Evolutionary conservation across 208 protist species (phyloP).

Genomic region (Leishmania tarentolae): DNA sequence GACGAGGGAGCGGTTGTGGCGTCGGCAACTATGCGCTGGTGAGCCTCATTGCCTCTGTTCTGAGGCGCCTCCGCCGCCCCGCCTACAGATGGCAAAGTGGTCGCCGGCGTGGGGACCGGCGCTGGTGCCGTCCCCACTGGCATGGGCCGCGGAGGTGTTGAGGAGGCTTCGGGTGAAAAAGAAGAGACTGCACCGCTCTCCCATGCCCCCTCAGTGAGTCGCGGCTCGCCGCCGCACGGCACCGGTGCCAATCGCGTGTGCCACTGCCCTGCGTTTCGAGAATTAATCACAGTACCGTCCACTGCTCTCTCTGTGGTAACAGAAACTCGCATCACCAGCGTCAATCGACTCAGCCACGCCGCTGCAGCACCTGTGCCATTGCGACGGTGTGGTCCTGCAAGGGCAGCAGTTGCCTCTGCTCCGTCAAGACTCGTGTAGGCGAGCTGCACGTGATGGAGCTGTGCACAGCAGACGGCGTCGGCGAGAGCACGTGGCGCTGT

Average conservation of each 20-base stretch:
- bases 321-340: conserved; percentile 12
- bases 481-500: conserved; percentile 1
- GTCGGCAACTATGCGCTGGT: neutral
- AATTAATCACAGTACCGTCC: neutral
- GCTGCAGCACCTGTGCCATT: neutral
- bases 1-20: neutral
- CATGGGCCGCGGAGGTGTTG: neutral
- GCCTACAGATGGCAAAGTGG: neutral
- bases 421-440: neutral
- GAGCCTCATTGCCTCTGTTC: neutral
- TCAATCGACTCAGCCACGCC: conserved; percentile 23
- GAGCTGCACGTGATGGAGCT: conserved; percentile 24
- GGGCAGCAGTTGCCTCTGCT: neutral
- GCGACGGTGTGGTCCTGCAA: too few relatives aligned
- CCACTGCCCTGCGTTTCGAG: conserved; percentile 20
- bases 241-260: conserved; percentile 17
- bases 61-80: neutral
- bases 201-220: neutral
- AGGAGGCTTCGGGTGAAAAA: neutral
- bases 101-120: conserved; percentile 6
- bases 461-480: conserved; percentile 25
- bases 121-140: neutral
- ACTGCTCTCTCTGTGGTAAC: conserved; percentile 7
- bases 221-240: conserved; percentile 1
- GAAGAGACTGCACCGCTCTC: neutral